These are phyloP conservation scores for Phialemonium atrogriseum DNA, from an alignment of 2,329 filamentous ascomycete genomes.

Conservation along the genomic window DNA sequence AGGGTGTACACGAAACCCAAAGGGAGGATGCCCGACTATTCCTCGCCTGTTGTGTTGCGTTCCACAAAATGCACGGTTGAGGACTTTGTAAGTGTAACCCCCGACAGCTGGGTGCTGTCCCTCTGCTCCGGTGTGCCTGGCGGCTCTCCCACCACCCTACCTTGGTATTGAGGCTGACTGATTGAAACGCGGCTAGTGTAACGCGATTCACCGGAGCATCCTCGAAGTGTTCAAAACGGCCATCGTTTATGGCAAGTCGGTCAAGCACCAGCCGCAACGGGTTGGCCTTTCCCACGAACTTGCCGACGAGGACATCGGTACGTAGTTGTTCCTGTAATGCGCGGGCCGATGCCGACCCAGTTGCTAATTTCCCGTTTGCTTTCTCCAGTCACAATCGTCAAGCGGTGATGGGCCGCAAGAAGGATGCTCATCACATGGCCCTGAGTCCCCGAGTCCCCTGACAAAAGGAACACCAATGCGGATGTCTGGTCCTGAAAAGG, in stretches of 20 bases:
- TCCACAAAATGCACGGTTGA: conserved; percentile 80
- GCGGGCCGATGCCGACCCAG: too few relatives aligned
- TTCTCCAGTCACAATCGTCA: conserved; percentile 55
- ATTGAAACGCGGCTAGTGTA: conserved; percentile 58
- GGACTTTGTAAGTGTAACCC: conserved; percentile 70
- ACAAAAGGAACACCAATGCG: conserved; percentile 8
- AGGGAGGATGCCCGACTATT: conserved; percentile 88
- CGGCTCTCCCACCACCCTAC: too few relatives aligned
- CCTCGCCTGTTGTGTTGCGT: conserved; percentile 80
- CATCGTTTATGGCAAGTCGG: conserved; percentile 93
- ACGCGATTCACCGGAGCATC: conserved; percentile 93
- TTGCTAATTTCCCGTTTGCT: conserved; percentile 18
- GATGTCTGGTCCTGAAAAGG: too few relatives aligned
- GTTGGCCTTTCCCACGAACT: conserved; percentile 88
- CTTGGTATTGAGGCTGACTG: too few relatives aligned
- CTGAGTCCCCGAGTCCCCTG: too few relatives aligned
- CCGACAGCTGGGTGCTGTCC: too few relatives aligned
- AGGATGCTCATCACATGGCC: conserved; percentile 14
- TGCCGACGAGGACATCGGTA: conserved; percentile 94
- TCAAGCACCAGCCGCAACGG: conserved; percentile 96
- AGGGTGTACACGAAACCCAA: conserved; percentile 98
- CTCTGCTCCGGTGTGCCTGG: too few relatives aligned
- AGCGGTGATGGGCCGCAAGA: conserved; percentile 43
- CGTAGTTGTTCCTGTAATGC: conserved; percentile 25
- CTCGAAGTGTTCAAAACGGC: conserved; percentile 92